Evolutionary conservation across 257 asterid species (phyloP).

Genomic region (Solanum etuberosum): DNA sequence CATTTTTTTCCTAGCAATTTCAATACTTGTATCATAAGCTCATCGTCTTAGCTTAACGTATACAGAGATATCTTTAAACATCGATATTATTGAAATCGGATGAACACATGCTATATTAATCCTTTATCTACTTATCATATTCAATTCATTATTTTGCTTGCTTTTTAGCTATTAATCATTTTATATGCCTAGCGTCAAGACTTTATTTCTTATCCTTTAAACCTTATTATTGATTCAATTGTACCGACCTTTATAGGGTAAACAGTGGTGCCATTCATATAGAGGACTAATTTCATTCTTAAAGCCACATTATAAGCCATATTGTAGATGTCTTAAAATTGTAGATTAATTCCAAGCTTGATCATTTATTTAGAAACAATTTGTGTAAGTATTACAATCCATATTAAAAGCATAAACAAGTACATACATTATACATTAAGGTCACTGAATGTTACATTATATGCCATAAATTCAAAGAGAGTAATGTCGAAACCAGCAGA

Average conservation of each 20-base stretch:
- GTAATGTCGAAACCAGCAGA: conserved; percentile 54
- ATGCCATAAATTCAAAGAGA: conserved; percentile 20
- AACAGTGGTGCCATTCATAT: not conserved
- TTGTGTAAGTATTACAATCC: not conserved
- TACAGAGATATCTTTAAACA: too few species aligned
- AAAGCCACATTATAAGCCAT: not conserved
- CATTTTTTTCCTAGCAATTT: not conserved
- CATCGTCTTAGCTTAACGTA: not conserved
- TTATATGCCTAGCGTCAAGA: too few species aligned
- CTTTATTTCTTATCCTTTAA: too few species aligned
- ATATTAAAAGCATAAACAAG: not conserved
- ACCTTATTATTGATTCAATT: too few species aligned
- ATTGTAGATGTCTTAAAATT: not conserved
- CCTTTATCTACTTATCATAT: not conserved
- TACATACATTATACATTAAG: not conserved
- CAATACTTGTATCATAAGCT: not conserved
- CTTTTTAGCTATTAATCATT: not conserved
- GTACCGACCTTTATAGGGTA: too few species aligned
- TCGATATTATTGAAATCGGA: not conserved
- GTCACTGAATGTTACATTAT: not conserved
- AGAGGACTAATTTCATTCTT: not conserved
- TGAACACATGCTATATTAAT: not conserved
- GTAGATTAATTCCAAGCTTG: not conserved
- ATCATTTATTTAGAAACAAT: not conserved
- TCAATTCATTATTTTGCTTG: not conserved